phyloP scores from a whole-genome alignment of 176 grass and related monocot genomes.

The Puccinellia tenuiflora region DNA sequence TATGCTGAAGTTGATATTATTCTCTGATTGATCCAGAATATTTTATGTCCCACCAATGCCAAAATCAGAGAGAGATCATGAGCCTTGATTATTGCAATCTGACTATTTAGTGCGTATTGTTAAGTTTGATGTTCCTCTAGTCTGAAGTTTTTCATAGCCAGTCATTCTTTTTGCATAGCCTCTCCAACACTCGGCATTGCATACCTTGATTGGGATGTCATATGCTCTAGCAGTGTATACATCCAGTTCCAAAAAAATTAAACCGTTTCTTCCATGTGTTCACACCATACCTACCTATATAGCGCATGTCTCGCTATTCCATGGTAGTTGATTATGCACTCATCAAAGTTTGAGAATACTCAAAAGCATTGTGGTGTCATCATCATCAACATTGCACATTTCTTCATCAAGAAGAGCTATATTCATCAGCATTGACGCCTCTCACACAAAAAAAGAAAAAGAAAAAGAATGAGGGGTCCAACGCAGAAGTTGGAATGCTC shows the following conservation, averaged over 20 bases:
- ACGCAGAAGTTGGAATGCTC: background rate
- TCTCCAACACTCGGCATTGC: background rate
- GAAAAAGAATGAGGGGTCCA: background rate
- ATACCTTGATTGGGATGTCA: background rate
- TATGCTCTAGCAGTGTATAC: background rate
- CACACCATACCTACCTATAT: background rate
- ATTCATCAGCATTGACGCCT: background rate
- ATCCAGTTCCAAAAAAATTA: background rate
- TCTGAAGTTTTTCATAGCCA: background rate
- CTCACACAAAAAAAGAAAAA: background rate
- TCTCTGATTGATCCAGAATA: background rate
- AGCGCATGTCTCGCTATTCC: background rate
- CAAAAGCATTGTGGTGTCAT: background rate
- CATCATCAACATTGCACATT: background rate
- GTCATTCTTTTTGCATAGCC: background rate
- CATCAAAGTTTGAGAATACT: no score
- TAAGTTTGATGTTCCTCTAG: no score
- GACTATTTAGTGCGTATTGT: no score
- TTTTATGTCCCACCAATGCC: background rate
- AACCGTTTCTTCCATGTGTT: background rate
- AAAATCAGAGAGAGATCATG: background rate
- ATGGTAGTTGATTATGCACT: background rate
- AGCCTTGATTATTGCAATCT: background rate
- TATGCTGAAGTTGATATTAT: background rate
- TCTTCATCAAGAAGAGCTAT: background rate